These are phyloP conservation scores for Bipolaris victoriae DNA, from an alignment of 2,329 filamentous ascomycete genomes.

Conservation along the genomic window DNA sequence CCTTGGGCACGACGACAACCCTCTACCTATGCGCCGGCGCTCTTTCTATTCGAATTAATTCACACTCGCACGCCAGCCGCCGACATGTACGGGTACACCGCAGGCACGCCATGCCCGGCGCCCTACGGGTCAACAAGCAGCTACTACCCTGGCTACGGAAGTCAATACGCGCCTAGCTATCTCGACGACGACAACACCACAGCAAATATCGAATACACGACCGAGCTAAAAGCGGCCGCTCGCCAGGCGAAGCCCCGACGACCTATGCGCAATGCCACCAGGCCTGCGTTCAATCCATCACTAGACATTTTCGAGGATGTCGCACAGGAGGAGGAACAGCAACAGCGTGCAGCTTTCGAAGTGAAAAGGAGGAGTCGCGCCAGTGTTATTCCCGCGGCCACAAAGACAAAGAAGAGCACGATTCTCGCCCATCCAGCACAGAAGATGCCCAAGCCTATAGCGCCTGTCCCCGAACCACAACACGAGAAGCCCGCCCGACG, in stretches of 20 bases:
- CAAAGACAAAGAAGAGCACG: constrained; percentile 34
- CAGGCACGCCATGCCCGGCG: constrained; percentile 47
- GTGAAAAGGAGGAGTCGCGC: constrained; percentile 37
- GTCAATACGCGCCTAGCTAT: constrained; percentile 44
- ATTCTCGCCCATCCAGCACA: constrained; percentile 48
- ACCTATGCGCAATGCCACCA: constrained; percentile 38
- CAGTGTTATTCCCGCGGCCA: constrained; percentile 31
- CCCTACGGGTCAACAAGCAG: constrained; percentile 34
- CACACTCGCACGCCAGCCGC: background rate
- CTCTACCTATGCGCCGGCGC: constrained; percentile 29
- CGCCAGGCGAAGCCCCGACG: constrained; percentile 44
- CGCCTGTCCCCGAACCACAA: constrained; percentile 30
- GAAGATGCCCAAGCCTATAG: constrained; percentile 37
- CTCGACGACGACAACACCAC: constrained; percentile 38
- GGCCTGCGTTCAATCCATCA: constrained; percentile 40
- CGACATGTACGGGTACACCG: constrained; percentile 44
- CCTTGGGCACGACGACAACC: constrained; percentile 14
- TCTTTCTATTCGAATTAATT: constrained; percentile 13
- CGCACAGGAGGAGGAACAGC: constrained; percentile 42
- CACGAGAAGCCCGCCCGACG: constrained; percentile 38
- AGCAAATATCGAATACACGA: constrained; percentile 49
- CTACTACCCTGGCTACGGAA: constrained; percentile 37
- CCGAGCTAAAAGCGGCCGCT: constrained; percentile 39
- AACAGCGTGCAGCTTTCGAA: constrained; percentile 32
- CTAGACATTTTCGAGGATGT: constrained; percentile 50